Conservation (phyloP, 352 stramenopile genomes). For the Phytophthora vignae region DNA sequence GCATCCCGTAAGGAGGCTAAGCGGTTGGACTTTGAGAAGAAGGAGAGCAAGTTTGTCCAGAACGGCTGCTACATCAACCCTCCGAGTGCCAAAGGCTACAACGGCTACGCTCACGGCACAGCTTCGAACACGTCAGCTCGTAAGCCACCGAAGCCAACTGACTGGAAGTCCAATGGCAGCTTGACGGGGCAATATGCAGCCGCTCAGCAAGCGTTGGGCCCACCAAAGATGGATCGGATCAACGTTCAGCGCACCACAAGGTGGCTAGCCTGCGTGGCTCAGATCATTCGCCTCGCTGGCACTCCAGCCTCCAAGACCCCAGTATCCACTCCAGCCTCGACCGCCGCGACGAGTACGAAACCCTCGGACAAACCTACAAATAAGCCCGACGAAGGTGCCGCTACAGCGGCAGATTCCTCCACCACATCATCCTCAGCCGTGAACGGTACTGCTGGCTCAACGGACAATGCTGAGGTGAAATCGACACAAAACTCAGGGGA, state of each 20-base stretch:
- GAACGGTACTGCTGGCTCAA: conserved; percentile 1
- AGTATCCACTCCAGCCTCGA: background rate
- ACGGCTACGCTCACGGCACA: conserved; percentile 25
- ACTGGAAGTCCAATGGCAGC: conserved; percentile 29
- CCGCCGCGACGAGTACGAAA: background rate
- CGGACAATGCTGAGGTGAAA: conserved; percentile 8
- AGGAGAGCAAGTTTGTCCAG: conserved; percentile 67
- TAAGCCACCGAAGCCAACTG: conserved; percentile 25
- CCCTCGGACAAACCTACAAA: background rate
- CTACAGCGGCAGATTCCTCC: background rate
- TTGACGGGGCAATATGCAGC: conserved; percentile 29
- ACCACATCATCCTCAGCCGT: conserved; percentile 1
- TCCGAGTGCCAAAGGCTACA: conserved; percentile 27
- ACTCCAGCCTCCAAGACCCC: conserved; percentile 22
- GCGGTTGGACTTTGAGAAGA: conserved; percentile 61
- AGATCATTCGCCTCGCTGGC: conserved; percentile 73
- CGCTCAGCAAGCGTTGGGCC: conserved; percentile 39
- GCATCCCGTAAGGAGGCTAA: conserved; percentile 61
- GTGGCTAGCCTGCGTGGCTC: conserved; percentile 69
- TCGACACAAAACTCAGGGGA: background rate
- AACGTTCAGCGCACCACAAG: conserved; percentile 80
- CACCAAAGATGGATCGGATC: conserved; percentile 83
- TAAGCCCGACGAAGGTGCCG: conserved; percentile 1
- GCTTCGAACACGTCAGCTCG: conserved; percentile 24
- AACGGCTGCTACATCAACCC: conserved; percentile 72